These are phyloP conservation scores for Teratosphaeria pseudoeucalypti DNA, from an alignment of 2,329 filamentous ascomycete genomes.

Conservation along the genomic window DNA sequence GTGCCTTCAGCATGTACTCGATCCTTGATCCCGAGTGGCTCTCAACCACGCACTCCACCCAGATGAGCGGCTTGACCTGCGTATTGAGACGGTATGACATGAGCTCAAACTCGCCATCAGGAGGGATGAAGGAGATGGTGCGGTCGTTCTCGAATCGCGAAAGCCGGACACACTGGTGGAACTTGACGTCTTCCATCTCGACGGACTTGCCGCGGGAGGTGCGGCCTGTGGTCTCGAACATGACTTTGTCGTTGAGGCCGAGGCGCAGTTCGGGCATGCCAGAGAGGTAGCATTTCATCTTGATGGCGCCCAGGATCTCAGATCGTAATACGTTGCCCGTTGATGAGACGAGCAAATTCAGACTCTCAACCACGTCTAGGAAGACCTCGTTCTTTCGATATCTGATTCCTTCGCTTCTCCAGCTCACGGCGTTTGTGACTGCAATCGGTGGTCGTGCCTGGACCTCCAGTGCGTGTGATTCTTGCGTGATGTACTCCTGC, in stretches of 20 bases:
- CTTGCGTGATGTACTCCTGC: constrained; percentile 93
- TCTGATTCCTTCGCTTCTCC: constrained; percentile 93
- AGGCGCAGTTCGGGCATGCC: constrained; percentile 95
- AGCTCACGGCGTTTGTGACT: constrained; percentile 95
- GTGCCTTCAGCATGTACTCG: constrained; percentile 98
- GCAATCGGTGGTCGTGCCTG: constrained; percentile 94
- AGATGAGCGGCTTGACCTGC: constrained; percentile 95
- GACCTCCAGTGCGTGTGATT: constrained; percentile 96
- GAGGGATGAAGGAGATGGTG: constrained; percentile 97
- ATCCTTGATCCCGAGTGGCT: constrained; percentile 90
- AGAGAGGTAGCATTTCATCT: constrained; percentile 99
- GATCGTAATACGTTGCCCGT: constrained; percentile 92
- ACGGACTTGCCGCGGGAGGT: constrained; percentile 93
- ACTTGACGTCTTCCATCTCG: constrained; percentile 99
- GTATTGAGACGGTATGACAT: constrained; percentile 99
- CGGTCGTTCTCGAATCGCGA: constrained; percentile 96
- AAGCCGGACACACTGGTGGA: constrained; percentile 93
- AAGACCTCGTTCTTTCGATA: constrained; percentile 99
- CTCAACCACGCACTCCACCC: constrained; percentile 97
- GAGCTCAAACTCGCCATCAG: constrained; percentile 97
- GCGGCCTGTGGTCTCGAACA: constrained; percentile 96
- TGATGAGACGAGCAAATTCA: constrained; percentile 88
- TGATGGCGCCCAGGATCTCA: constrained; percentile 92
- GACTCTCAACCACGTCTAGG: constrained; percentile 89
- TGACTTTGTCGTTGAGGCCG: constrained; percentile 96